Base-by-base conservation (phyloP, 768 basidiomycete genomes). In the Psilocybe azurescens region DNA sequence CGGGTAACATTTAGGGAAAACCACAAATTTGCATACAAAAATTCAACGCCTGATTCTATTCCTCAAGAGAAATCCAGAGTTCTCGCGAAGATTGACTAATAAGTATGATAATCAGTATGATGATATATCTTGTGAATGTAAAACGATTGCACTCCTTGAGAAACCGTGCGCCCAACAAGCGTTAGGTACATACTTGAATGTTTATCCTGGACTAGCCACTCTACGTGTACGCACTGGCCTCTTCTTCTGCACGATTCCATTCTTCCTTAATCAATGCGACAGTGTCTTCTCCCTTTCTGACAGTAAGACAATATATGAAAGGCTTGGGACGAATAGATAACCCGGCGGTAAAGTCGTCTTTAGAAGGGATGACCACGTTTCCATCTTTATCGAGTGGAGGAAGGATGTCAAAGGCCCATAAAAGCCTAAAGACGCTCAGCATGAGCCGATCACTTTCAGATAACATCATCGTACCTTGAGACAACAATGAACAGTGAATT, bases 341-440 rank as follows among this genome's bases (percentile, higher is more conserved):
- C 10, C 69, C 68, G 0, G 62, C 65, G 11, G 61, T 59, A 47
- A 70, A 65, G 14, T 66, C 57, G 14, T 73, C 63, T 10, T 58
- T 49, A 20, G 65, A 57, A 0, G 69, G 70, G 14, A 70, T 58
- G 13, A 65, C 61, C 3, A 62, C 61, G 16, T 65, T 65, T 20
- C 69, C 70, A 18, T 55, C 13, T 7, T 46, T 38, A 56, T 70
- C 59, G 5, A 49, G 54, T 1, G 58, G 39, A 1, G 68, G 69
- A 9, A 55, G 8, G 28, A 73, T 60, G 28, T 69, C 52, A 53
- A 68, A 73, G 0, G 70, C 69, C 72, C 72, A 73, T 2, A 73
- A 57, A 0, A 69, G 64, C 53, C 70, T 73, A 44, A 1, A 29
- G 10, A 24, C 9, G 20, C 2, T 46, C 3, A 46, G 55, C 16